These are phyloP conservation scores for Hippophae tibetana DNA, from an alignment of 306 rosid species.

Conservation along the genomic window DNA sequence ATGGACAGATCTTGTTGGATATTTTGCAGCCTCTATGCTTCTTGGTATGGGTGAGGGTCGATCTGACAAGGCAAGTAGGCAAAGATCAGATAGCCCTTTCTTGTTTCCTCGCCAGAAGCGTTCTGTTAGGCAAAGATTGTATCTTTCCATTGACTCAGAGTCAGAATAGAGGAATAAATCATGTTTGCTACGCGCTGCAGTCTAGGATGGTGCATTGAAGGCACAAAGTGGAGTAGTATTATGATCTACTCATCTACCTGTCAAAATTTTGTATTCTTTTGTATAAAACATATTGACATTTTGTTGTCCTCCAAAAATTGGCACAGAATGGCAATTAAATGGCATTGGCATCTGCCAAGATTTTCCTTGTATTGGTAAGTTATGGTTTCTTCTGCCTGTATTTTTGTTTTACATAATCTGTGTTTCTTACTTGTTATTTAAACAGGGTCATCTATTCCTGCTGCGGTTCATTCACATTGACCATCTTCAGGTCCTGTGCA, in stretches of 20 bases:
- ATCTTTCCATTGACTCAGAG: conserved; percentile 78
- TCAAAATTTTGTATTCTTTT: conserved; percentile 25
- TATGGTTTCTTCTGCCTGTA: neutral
- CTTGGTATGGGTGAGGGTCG: conserved; percentile 67
- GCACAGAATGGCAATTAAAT: conserved; percentile 11
- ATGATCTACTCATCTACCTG: conserved; percentile 7
- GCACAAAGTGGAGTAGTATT: conserved; percentile 15
- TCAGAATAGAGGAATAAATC: conserved; percentile 51
- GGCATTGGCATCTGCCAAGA: conserved; percentile 23
- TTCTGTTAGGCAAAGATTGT: conserved; percentile 64
- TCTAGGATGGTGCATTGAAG: conserved; percentile 7
- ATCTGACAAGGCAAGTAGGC: conserved; percentile 59
- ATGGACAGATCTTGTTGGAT: conserved; percentile 28
- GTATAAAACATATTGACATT: conserved; percentile 26
- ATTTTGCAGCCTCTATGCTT: conserved; percentile 74
- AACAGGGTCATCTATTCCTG: conserved; percentile 21
- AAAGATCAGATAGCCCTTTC: conserved; percentile 81
- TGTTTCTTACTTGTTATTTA: conserved; percentile 13
- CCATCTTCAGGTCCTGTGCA: conserved; percentile 32
- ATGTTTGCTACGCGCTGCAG: conserved; percentile 13
- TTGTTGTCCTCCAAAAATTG: conserved; percentile 26
- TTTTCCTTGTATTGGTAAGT: conserved; percentile 17
- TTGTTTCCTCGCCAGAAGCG: conserved; percentile 97
- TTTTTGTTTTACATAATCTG: neutral
- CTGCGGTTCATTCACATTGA: conserved; percentile 24